A percentile compares a stretch with the other conserved stretches of the same genome.
Evolutionary conservation across 2,329 filamentous ascomycete genomes (phyloP).

Genomic region (Stagonosporopsis rhizophila): DNA sequence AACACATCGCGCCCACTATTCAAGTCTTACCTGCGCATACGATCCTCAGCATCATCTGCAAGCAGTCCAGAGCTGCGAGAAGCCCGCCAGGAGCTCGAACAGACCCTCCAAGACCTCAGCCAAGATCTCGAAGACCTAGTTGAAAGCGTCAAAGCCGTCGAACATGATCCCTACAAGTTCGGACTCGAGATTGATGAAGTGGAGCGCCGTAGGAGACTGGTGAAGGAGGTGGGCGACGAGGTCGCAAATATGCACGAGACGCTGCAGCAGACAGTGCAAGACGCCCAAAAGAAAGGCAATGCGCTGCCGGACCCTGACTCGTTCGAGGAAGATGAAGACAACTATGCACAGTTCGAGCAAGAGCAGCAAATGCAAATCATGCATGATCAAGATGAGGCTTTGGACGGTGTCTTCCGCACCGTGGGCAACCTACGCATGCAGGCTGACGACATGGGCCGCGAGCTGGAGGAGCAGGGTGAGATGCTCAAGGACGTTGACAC

Average conservation of each 20-base stretch:
- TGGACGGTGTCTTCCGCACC: slow-evolving; percentile 91
- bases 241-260: slow-evolving; percentile 89
- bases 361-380: slow-evolving; percentile 91
- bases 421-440: slow-evolving; percentile 90
- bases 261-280: slow-evolving; percentile 67
- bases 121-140: slow-evolving; percentile 89
- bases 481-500: slow-evolving; percentile 86
- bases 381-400: slow-evolving; percentile 90
- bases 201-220: slow-evolving; percentile 76
- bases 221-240: slow-evolving; percentile 88
- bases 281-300: slow-evolving; percentile 44
- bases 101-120: slow-evolving; percentile 74
- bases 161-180: slow-evolving; percentile 85
- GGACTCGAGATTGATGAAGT: slow-evolving; percentile 86
- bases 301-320: slow-evolving; percentile 67
- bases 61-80: slow-evolving; percentile 69
- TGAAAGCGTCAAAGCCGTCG: slow-evolving; percentile 84
- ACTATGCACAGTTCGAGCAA: slow-evolving; percentile 86
- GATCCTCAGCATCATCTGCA: slow-evolving; percentile 76
- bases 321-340: slow-evolving; percentile 61
- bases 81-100: slow-evolving; percentile 76
- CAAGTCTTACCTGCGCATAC: slow-evolving; percentile 93
- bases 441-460: slow-evolving; percentile 93
- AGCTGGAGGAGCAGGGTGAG: slow-evolving; percentile 92
- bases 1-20: slow-evolving; percentile 84